phyloP scores from a whole-genome alignment of 2,329 filamentous ascomycete species.

The Aspergillus sergii region DNA sequence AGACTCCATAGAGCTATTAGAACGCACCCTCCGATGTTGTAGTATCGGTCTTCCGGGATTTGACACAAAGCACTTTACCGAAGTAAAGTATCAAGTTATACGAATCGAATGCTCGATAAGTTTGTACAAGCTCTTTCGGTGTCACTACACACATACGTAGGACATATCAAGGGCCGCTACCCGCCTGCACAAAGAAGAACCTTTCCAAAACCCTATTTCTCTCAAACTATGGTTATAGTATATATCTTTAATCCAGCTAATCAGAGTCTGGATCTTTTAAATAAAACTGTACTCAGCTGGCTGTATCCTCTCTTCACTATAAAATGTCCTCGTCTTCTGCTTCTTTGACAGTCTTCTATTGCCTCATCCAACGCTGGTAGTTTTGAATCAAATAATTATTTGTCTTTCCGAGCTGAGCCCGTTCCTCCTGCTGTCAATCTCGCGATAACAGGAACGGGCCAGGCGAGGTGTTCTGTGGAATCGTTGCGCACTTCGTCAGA shows the following conservation, averaged over 20 bases:
- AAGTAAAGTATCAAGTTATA: too few relatives aligned
- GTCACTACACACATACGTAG: too few relatives aligned
- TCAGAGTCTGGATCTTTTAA: neutral
- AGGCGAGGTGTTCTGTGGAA: slow-evolving; percentile 33
- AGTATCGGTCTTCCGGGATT: too few relatives aligned
- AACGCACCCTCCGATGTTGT: too few relatives aligned
- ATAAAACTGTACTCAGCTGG: neutral
- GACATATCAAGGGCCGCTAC: neutral
- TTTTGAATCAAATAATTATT: neutral
- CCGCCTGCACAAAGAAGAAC: neutral
- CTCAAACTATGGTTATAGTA: neutral
- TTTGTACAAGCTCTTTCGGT: too few relatives aligned
- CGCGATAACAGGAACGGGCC: slow-evolving; percentile 32
- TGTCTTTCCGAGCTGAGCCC: neutral
- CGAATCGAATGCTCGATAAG: too few relatives aligned
- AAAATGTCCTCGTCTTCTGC: neutral
- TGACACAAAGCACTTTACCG: too few relatives aligned
- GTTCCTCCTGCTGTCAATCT: slow-evolving; percentile 10
- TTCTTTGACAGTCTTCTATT: neutral
- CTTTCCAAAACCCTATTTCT: too few relatives aligned
- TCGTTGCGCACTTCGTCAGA: slow-evolving; percentile 37
- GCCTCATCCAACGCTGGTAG: neutral
- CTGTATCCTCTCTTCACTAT: neutral
- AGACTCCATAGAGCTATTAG: too few relatives aligned
- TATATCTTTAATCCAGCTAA: neutral